Base-by-base conservation (phyloP, 352 stramenopile species). In the Globisporangium cederbergense region DNA sequence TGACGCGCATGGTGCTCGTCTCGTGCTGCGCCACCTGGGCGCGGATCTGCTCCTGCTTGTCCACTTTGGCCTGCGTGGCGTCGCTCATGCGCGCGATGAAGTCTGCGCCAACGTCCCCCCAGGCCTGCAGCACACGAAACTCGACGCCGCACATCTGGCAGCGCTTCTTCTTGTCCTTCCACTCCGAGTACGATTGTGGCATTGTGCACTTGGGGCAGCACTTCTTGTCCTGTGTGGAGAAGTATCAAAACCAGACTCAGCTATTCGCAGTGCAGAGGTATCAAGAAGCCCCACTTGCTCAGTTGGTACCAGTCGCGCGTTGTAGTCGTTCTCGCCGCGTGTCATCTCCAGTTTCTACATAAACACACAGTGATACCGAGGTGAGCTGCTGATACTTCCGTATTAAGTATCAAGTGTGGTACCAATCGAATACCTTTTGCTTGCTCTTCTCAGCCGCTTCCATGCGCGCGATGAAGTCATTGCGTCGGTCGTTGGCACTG, bases 81-180 rank as follows among this genome's bases (percentile, higher is more conserved):
- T 89, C 77, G 14, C 62, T 66, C 68, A 93, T 89, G 3, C 86
- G 78, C 3, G 55, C 63, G 22, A 88, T 86, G 58, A 95, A 95
- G 28, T 77, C 73, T 1, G 73, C 51, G 1, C 83, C 79, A 43
- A 95, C 69, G 45, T 95, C 84, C 0, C 84, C 83, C 86, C 86
- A 95, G 0, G 84, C 86, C 58, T 93, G 81, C 3, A 81, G 66
- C 9, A 90, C 68, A 3, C 82, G 79, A 59, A 92, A 95, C 66
- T 90, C 78, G 18, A 85, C 79, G 18, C 84, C 82, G 59, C 86
- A 95, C 51, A 77, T 88, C 64, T 91, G 84, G 59, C 86, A 95
- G 4, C 76, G 75, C 60, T 95, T 95, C 72, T 93, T 95, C 71
- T 95, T 95, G 74, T 93, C 86, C 10, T 82, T 84, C n/a, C 76